Evolutionary conservation across 495 filamentous ascomycete genomes (phyloP).

Genomic region (Hypoxylon subgilvum): DNA sequence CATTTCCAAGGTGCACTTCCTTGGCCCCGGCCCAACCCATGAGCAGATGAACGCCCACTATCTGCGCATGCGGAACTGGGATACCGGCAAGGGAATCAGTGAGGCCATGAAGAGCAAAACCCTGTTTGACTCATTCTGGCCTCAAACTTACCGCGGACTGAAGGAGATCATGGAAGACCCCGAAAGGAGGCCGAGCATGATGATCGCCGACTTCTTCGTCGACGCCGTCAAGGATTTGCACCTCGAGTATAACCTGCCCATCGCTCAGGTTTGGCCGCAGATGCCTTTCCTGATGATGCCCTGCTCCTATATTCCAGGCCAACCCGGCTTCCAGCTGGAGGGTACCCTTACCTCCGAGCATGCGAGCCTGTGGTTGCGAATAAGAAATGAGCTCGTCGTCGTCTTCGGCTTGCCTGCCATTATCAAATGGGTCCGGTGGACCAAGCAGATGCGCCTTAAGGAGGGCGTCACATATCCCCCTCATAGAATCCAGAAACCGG

Average conservation of each 20-base stretch:
- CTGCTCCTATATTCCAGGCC: slow-evolving; percentile 47
- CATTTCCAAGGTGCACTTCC: slow-evolving; percentile 28
- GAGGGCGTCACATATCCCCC: slow-evolving; percentile 38
- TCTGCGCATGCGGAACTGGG: slow-evolving; percentile 41
- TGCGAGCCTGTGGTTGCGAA: slow-evolving; percentile 43
- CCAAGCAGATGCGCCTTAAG: slow-evolving; percentile 41
- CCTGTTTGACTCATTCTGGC: slow-evolving; percentile 49
- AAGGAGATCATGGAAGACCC: slow-evolving; percentile 24
- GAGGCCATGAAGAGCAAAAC: slow-evolving; percentile 42
- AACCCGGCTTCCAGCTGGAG: slow-evolving; percentile 47
- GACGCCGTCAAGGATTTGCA: slow-evolving; percentile 48
- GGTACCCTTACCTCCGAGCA: slow-evolving; percentile 43
- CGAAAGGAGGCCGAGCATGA: slow-evolving; percentile 40
- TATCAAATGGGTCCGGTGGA: slow-evolving; percentile 35
- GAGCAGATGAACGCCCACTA: slow-evolving; percentile 36
- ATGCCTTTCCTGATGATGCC: slow-evolving; percentile 47
- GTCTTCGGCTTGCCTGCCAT: slow-evolving; percentile 33
- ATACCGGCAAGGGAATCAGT: slow-evolving; percentile 37
- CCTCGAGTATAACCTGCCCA: slow-evolving; percentile 41
- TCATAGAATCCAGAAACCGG: slow-evolving; percentile 41
- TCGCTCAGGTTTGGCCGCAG: slow-evolving; percentile 47
- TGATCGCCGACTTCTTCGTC: slow-evolving; percentile 49
- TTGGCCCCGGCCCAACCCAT: slow-evolving; percentile 27
- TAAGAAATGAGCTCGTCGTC: slow-evolving; percentile 41
- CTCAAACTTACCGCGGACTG: slow-evolving; percentile 43